Conservation (phyloP, 371 early-diverging fungal genomes). For the Coemansia sp. region DNA sequence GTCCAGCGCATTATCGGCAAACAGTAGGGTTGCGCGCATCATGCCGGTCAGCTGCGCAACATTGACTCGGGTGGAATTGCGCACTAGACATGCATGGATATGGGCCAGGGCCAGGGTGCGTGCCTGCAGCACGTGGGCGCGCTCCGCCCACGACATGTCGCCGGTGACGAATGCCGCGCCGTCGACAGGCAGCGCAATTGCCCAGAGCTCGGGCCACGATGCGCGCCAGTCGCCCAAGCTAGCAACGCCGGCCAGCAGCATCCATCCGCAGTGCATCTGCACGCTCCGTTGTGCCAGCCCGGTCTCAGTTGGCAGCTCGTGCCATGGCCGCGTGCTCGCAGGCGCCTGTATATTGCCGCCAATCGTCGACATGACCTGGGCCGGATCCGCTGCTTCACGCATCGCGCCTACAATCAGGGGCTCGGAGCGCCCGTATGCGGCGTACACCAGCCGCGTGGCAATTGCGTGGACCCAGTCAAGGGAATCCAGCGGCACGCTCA, state of each 20-base stretch:
- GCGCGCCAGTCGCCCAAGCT: constrained; percentile 15
- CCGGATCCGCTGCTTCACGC: constrained; percentile 23
- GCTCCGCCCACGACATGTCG: constrained; percentile 38
- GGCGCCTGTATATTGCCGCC: background rate
- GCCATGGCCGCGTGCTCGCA: background rate
- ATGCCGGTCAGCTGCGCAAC: background rate
- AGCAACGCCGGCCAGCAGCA: constrained; percentile 34
- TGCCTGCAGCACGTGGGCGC: constrained; percentile 39
- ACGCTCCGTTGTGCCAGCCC: constrained; percentile 13
- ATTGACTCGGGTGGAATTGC: background rate
- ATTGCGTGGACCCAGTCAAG: constrained; percentile 48
- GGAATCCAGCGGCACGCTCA: constrained; percentile 24
- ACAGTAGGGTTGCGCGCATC: constrained; percentile 28
- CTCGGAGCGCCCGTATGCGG: constrained; percentile 33
- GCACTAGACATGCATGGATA: constrained; percentile 15
- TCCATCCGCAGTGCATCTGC: constrained; percentile 48
- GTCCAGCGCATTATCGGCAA: constrained; percentile 50
- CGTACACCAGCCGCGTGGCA: constrained; percentile 20
- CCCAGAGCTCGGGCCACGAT: constrained; percentile 41
- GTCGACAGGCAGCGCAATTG: constrained; percentile 26
- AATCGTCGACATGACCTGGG: background rate
- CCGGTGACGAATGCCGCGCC: constrained; percentile 25
- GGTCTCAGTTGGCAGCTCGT: background rate
- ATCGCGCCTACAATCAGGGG: constrained; percentile 6
- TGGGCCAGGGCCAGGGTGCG: constrained; percentile 40